phyloP scores from a whole-genome alignment of 2,329 filamentous ascomycete species.

The Graphilbum sp. region DNA sequence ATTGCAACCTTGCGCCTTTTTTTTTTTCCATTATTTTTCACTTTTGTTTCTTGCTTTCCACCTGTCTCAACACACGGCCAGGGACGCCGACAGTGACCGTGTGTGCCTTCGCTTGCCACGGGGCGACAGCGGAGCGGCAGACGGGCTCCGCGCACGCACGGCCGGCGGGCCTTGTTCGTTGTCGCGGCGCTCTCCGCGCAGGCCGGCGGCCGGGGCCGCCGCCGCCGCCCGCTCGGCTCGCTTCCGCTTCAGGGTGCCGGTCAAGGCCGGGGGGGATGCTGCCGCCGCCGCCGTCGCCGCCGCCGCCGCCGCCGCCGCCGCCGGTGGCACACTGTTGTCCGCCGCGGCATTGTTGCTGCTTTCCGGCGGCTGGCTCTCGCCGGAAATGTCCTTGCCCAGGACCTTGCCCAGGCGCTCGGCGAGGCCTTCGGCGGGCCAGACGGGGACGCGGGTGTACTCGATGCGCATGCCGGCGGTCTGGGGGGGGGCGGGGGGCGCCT shows the following conservation, averaged over 20 bases:
- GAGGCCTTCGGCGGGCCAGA: constrained; percentile 38
- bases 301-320: too few relatives aligned
- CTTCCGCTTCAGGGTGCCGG: constrained; percentile 15
- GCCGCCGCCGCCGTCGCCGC: not conserved
- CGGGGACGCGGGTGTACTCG: constrained; percentile 29
- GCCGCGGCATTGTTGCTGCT: too few relatives aligned
- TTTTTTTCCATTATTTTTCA: too few relatives aligned
- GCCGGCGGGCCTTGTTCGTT: constrained; percentile 18
- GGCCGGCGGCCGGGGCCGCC: not conserved
- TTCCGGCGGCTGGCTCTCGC: too few relatives aligned
- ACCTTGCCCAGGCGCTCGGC: constrained; percentile 37
- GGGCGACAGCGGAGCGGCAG: constrained; percentile 13
- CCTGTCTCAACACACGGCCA: constrained; percentile 7
- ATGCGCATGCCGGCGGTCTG: constrained; percentile 23
- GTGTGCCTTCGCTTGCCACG: constrained; percentile 14
- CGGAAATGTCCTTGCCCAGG: constrained; percentile 33
- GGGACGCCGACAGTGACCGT: constrained; percentile 7
- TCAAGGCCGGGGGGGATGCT: constrained; percentile 9
- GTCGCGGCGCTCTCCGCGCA: constrained; percentile 17
- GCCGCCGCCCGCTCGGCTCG: not conserved
- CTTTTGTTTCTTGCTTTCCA: too few relatives aligned
- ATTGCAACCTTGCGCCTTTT: too few relatives aligned
- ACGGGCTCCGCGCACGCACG: not conserved
- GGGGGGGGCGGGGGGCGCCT: constrained; percentile 11
- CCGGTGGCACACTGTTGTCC: too few relatives aligned